A percentile compares a stretch with the other conserved stretches of the same genome.
These are phyloP conservation scores for Pestalotiopsis sp. DNA, from an alignment of 2,329 filamentous ascomycete genomes.

Conservation along the genomic window DNA sequence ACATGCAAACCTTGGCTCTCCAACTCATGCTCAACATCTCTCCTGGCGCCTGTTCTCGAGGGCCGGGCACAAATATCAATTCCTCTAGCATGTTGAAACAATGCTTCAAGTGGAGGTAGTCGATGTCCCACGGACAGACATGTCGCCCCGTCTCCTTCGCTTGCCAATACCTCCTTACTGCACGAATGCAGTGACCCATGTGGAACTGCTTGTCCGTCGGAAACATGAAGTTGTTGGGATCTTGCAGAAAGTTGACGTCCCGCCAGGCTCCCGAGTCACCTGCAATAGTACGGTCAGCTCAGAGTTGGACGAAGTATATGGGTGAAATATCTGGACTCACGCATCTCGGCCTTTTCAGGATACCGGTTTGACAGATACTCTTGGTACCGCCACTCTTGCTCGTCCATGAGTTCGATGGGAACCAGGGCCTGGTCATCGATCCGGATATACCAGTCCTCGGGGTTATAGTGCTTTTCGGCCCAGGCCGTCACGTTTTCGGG, in stretches of 20 bases:
- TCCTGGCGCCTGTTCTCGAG: not conserved
- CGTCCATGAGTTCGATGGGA: not conserved
- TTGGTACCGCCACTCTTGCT: not conserved
- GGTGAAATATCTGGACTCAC: not conserved
- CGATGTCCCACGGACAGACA: not conserved
- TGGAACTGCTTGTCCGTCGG: not conserved
- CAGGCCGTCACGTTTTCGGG: too few relatives aligned
- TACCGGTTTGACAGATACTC: not conserved
- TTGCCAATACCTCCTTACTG: not conserved
- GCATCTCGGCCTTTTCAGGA: not conserved
- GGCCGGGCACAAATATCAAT: not conserved
- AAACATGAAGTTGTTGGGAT: not conserved
- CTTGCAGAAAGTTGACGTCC: too few relatives aligned
- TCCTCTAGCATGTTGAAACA: not conserved
- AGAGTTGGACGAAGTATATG: too few relatives aligned
- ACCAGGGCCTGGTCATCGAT: not conserved
- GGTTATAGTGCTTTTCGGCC: not conserved
- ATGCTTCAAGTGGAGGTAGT: not conserved
- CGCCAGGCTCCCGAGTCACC: too few relatives aligned
- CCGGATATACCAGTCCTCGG: not conserved
- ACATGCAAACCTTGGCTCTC: not conserved
- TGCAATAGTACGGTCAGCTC: too few relatives aligned
- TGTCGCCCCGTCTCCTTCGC: not conserved
- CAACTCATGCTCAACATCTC: not conserved
- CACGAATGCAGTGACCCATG: not conserved